Percentiles rank a stretch among this genome's conserved stretches.
Evolutionary conservation across 768 basidiomycete species (phyloP).

Genomic region (Boletus barrowsii): DNA sequence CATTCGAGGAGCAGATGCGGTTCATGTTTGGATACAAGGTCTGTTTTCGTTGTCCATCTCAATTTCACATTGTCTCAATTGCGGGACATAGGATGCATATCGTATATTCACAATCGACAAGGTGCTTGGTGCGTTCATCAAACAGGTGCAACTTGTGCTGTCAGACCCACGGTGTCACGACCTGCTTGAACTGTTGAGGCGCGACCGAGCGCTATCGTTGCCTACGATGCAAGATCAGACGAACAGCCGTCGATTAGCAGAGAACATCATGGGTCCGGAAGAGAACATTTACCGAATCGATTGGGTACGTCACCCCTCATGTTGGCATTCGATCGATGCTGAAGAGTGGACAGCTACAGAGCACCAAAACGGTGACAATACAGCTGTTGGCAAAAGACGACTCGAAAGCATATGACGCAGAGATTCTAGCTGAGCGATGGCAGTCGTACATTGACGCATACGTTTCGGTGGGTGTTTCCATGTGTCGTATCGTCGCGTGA

Average conservation of each 20-base stretch:
- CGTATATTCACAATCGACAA: slow-evolving; percentile 94
- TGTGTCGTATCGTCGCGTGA: neutral
- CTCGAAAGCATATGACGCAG: slow-evolving; percentile 69
- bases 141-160: slow-evolving; percentile 81
- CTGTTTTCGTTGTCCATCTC: neutral
- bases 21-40: slow-evolving; percentile 84
- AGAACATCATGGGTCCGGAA: slow-evolving; percentile 69
- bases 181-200: slow-evolving; percentile 64
- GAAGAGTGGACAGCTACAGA: slow-evolving; percentile 48
- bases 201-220: slow-evolving; percentile 54
- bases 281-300: slow-evolving; percentile 79
- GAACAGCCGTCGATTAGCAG: slow-evolving; percentile 62
- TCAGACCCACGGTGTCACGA: slow-evolving; percentile 69
- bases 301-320: slow-evolving; percentile 51
- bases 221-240: slow-evolving; percentile 73
- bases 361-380: slow-evolving; percentile 63
- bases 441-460: slow-evolving; percentile 76
- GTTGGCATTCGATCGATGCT: neutral
- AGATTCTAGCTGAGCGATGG: slow-evolving; percentile 75
- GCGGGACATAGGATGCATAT: slow-evolving; percentile 60
- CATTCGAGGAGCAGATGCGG: slow-evolving; percentile 90
- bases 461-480: slow-evolving; percentile 49
- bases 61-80: neutral
- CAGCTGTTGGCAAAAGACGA: slow-evolving; percentile 82
- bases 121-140: slow-evolving; percentile 81